Base-by-base conservation (phyloP, 805 yeast genomes). In the Lipomyces yamadae region DNA sequence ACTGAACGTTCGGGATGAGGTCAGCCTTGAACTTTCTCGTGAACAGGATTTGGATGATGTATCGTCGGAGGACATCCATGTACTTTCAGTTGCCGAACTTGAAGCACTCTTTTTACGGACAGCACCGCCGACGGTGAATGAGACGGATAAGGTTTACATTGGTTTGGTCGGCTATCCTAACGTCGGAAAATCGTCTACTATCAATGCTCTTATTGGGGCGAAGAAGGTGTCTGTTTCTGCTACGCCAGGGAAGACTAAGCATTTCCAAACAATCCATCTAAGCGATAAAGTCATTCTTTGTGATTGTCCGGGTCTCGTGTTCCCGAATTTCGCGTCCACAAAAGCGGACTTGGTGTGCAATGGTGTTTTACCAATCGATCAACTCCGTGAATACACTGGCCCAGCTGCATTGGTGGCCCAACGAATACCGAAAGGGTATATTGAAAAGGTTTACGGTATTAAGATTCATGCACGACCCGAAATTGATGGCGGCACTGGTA, bases 231-330 rank as follows among this genome's bases (percentile, higher is more conserved):
- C 98, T 1, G 99, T 95, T 50, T 94, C 98, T 1, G 84, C 98
- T 0, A 95, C 99, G 0, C 99, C 99, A 13, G 99, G 99, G 81
- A 95, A 95, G 77, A 95, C 99, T 13, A 95, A 95, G 78, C 99
- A 95, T 83, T 95, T 95, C 84, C 99, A 95, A 81, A 95, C 99
- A 0, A 93, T 95, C 69, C 85, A 86, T 75, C 83, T 95, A 56
- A 86, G 97, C 0, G 90, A 89, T 61, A 84, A 89, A 48, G 95
- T 95, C 1, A 83, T 92, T 72, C 82, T 95, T 62, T 95, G 98
- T 80, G 99, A 95, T 83, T 95, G 99, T 82, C 99, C 99, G 1
- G 99, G 99, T 84, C 83, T 95, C 69, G 99, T 95, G 18, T 95
- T 95, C 82, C 99, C 99, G 32, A 95, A 94, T 75, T 95, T 95